Conservation (phyloP, 192 early-diverging fungal species). For the Mortierella alpina region DNA sequence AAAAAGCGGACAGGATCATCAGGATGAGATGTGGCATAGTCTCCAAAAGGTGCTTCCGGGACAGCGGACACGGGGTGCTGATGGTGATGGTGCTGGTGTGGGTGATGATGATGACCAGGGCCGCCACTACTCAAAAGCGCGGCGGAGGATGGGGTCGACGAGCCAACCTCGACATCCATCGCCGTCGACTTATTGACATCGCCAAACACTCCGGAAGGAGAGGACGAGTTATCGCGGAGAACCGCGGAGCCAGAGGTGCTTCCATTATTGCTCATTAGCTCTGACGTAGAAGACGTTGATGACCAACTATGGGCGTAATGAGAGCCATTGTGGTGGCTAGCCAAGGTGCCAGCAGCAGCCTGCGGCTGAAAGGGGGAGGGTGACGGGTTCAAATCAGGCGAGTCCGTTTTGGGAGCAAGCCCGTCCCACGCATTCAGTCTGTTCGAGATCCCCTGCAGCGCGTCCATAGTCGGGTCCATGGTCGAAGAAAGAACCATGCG, state of each 20-base stretch:
- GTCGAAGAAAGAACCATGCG: conserved; percentile 33
- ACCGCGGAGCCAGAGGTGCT: background rate
- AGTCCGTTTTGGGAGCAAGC: background rate
- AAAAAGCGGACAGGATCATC: conserved; percentile 5
- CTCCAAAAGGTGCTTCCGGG: conserved; percentile 12
- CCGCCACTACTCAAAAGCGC: background rate
- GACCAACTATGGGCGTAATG: conserved; percentile 13
- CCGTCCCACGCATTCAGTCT: conserved; percentile 42
- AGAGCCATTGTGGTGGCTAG: background rate
- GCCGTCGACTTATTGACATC: background rate
- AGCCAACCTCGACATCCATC: conserved; percentile 34
- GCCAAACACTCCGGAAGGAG: too few relatives aligned
- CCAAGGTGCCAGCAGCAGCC: background rate
- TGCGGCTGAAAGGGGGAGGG: background rate
- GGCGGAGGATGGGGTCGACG: background rate
- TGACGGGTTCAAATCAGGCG: background rate
- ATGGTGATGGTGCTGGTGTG: background rate
- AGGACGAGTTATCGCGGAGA: background rate
- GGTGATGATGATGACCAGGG: background rate
- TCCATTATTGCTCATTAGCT: background rate
- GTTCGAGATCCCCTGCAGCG: conserved; percentile 30
- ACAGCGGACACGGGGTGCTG: conserved; percentile 18
- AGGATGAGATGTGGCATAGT: background rate
- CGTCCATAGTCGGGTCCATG: conserved; percentile 24
- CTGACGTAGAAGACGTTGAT: conserved; percentile 16